Conservation (phyloP, 2,329 filamentous ascomycete species). For the Sporothrix pseudoabietina region DNA sequence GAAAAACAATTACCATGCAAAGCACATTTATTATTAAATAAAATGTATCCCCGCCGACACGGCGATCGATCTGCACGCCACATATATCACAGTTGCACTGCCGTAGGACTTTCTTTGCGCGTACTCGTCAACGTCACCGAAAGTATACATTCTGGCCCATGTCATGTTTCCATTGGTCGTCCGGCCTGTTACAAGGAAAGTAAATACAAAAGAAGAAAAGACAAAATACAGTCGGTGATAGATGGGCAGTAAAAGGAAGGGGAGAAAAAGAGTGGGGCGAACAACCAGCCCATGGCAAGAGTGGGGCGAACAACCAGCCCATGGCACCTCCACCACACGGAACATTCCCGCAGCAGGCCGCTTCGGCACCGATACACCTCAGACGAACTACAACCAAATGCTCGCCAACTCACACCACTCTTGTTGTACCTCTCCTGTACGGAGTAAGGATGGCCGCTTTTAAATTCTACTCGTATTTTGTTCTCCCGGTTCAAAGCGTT, state of each 20-base stretch:
- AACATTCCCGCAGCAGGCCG: conserved; percentile 7
- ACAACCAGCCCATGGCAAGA: not conserved
- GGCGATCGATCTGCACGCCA: not conserved
- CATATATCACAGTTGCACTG: not conserved
- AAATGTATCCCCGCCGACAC: not conserved
- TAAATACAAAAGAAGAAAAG: not conserved
- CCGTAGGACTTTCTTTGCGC: conserved; percentile 8
- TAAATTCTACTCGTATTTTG: not conserved
- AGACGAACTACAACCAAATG: not conserved
- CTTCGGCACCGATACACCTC: conserved; percentile 23
- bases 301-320: no score
- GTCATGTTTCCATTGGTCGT: not conserved
- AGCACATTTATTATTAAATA: not conserved
- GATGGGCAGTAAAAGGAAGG: not conserved
- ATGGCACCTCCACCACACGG: not conserved
- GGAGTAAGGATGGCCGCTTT: not conserved
- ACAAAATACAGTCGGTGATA: not conserved
- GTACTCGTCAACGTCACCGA: not conserved
- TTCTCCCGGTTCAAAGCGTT: not conserved
- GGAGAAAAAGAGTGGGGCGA: conserved; percentile 8
- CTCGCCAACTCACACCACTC: not conserved
- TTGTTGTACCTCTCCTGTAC: not conserved
- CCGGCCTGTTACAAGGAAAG: not conserved
- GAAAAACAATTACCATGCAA: not conserved
- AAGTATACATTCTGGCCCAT: not conserved